Evolutionary conservation across 108 stramenopile species (phyloP), one percentile per base, ranked within the genome.

Genomic region (Aurantiochytrium sp.): DNA sequence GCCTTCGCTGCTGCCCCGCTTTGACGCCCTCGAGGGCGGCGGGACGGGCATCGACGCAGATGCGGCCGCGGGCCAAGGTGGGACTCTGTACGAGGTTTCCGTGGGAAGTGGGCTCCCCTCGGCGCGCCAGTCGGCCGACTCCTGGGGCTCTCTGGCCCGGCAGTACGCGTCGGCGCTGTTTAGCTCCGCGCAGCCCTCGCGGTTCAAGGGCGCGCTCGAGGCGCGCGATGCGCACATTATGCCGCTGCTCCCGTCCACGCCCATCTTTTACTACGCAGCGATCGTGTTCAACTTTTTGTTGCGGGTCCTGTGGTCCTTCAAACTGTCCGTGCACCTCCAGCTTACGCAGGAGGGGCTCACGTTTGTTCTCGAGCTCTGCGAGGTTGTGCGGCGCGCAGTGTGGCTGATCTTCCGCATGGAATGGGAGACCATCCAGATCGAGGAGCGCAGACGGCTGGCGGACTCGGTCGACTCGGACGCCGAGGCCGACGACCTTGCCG

Each of bases 341-440:
- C 45, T 81, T n/a, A 81, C 73, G 42, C 73, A 81, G 45, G 73
- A 81, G 45, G 73, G 73, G 12, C 36, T 81, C 12, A 81, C 73
- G 39, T 81, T 81, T 81, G 73, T 81, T 6, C 45, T 81, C 42
- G 73, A 81, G 73, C 42, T 81, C 10, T 81, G 73, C 73, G 73
- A 81, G 30, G 73, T 81, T 1, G 42, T 81, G 15, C 73, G 73
- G 12, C 73, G 73, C n/a, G n/a, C n/a, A 6, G 42, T 81, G 15
- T 81, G 73, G 73, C 45, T 81, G 6, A 27, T 81, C 39, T 81
- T 81, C 73, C 73, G 73, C 39, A 81, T 81, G 6, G 73, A 81
- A 24, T 81, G 73, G 73, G 42, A 81, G 45, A 22, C 27, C 1
- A 48, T 81, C 32, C 42, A 2, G 73, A 81, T 81, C 19, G 73